Base-by-base conservation (phyloP, 1,284 basidiomycete species). In the Tetrapyrgos nigripes region DNA sequence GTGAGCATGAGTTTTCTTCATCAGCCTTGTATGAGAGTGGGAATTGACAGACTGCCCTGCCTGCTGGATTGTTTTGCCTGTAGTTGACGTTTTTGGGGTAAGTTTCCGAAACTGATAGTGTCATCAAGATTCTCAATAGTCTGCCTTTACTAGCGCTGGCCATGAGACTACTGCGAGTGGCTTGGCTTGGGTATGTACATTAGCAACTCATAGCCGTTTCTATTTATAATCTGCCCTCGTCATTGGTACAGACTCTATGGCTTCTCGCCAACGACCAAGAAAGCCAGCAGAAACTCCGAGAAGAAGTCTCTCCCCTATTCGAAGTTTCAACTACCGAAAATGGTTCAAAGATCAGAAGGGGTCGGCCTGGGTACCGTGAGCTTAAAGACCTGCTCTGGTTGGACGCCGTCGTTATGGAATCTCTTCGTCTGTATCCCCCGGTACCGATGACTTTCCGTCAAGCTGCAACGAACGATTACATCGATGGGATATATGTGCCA, bases 81-180 rank as follows among this genome's bases (percentile, higher is more conserved):
- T 53, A 81, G 79, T 64, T 83, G 44, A 83, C 81, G 5, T 83
- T 84, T 68, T 68, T 83, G 3, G 79, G 78, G 4, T 40, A 17
- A n/a, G 37, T 40, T 40, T 40, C 17, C 17, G 37, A 8, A n/a
- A n/a, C n/a, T n/a, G 37, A 17, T 40, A 4, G 4, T 40, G 8
- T 40, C 13, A n/a, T n/a, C 17, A 9, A 40, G 37, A 40, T 40
- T 5, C 37, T 40, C 4, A 40, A 40, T 4, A 40, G 5, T 9
- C 5, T 9, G 4, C 17, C 14, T 40, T 9, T 5, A 9, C 17
- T n/a, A 40, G 37, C 17, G 37, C 37, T 40, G 37, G 37, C 8
- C 80, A 82, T 59, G 80, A 82, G 64, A 83, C 81, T 10, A 83
- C 80, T 1, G 81, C 81, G 1, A 78, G 78, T 33, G 80, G 80